A percentile compares a stretch with the other conserved stretches of the same genome.
Conservation (phyloP, 2,329 filamentous ascomycete species). For the Boeremia lycopersici region DNA sequence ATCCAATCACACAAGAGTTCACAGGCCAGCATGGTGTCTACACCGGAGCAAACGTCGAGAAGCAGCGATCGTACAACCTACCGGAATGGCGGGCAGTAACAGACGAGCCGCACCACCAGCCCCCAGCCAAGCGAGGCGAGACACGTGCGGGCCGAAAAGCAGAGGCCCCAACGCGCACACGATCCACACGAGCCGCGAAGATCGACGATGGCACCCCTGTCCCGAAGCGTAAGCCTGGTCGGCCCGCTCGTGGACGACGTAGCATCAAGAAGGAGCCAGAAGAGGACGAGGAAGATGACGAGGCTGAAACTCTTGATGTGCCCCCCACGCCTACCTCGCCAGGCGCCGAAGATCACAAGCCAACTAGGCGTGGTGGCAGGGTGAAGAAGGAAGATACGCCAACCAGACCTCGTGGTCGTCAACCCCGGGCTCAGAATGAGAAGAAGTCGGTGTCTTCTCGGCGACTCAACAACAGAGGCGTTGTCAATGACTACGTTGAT, state of each 20-base stretch:
- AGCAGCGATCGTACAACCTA: slow-evolving; percentile 93
- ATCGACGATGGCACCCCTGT: slow-evolving; percentile 42
- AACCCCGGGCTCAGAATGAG: slow-evolving; percentile 44
- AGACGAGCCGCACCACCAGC: slow-evolving; percentile 94
- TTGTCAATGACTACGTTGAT: slow-evolving; percentile 79
- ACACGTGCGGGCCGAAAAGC: slow-evolving; percentile 59
- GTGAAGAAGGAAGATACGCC: slow-evolving; percentile 50
- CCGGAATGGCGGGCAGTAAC: slow-evolving; percentile 95
- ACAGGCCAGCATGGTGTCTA: slow-evolving; percentile 95
- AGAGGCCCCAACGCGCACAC: slow-evolving; percentile 40
- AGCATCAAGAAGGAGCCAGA: slow-evolving; percentile 29
- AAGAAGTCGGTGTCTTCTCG: slow-evolving; percentile 81
- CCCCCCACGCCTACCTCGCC: slow-evolving; percentile 53
- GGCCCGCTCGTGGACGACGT: slow-evolving; percentile 47
- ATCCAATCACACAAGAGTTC: slow-evolving; percentile 98
- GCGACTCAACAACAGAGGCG: slow-evolving; percentile 82
- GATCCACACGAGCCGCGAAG: slow-evolving; percentile 41
- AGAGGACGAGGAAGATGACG: slow-evolving; percentile 45
- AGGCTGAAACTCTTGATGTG: slow-evolving; percentile 40
- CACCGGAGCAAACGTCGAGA: slow-evolving; percentile 95
- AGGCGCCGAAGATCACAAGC: slow-evolving; percentile 49
- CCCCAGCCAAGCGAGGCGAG: slow-evolving; percentile 87
- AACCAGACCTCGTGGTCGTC: slow-evolving; percentile 64
- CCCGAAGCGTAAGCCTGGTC: slow-evolving; percentile 56
- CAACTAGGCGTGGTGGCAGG: slow-evolving; percentile 23